These are phyloP conservation scores for Phycomyces blakesleeanus DNA, from an alignment of 192 early-diverging fungal genomes.

Conservation along the genomic window DNA sequence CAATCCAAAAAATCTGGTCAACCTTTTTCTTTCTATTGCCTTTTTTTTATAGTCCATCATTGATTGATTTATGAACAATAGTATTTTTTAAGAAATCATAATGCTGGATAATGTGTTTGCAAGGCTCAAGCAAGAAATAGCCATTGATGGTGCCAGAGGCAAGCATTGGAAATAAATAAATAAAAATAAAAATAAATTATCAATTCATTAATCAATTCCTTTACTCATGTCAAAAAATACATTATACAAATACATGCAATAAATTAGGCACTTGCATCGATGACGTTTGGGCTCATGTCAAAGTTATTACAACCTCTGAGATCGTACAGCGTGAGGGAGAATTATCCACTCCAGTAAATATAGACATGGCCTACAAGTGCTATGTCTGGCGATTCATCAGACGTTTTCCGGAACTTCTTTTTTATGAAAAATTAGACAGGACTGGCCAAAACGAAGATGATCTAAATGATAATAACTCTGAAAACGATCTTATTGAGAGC, in stretches of 20 bases:
- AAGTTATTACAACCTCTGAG: background rate
- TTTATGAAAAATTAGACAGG: background rate
- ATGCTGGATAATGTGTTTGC: constrained; percentile 23
- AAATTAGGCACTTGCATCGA: constrained; percentile 10
- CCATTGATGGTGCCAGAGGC: constrained; percentile 22
- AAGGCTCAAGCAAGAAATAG: constrained; percentile 22
- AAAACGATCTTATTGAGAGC: background rate
- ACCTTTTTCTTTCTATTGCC: background rate
- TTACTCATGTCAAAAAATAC: background rate
- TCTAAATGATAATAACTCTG: background rate
- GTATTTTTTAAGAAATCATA: background rate
- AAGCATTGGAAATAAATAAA: background rate
- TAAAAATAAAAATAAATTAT: background rate
- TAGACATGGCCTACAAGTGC: constrained; percentile 17
- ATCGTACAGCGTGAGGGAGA: background rate
- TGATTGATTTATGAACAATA: background rate
- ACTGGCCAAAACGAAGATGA: background rate
- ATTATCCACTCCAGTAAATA: background rate
- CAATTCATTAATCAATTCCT: background rate
- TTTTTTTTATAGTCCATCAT: background rate
- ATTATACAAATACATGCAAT: background rate
- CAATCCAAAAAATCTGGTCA: background rate
- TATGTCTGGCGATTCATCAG: constrained; percentile 16
- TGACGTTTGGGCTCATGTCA: constrained; percentile 5
- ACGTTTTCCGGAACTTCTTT: background rate